Percentiles rank a stretch among this genome's conserved stretches.
These are phyloP conservation scores for Tetrahymena elliotti DNA, from an alignment of 73 alveolate species.

Conservation along the genomic window DNA sequence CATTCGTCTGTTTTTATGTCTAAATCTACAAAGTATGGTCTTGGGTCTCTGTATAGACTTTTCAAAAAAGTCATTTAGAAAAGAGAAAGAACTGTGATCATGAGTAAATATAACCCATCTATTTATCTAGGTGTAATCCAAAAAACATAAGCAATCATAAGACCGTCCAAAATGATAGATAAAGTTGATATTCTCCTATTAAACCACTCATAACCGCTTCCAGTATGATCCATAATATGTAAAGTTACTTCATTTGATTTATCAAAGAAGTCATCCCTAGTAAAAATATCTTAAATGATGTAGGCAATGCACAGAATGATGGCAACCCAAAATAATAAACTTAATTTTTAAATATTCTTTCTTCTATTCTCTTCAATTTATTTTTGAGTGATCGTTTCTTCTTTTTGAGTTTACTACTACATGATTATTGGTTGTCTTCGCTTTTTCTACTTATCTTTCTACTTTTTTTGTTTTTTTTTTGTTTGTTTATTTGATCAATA, in stretches of 20 bases:
- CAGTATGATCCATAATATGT: not conserved
- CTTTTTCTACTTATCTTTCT: not conserved
- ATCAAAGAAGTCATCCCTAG: not conserved
- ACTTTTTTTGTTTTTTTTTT: no score
- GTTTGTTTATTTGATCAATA: no score
- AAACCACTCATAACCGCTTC: not conserved
- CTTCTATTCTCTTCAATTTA: not conserved
- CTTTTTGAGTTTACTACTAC: not conserved
- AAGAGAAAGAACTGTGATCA: not conserved
- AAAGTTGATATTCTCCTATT: not conserved
- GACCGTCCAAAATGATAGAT: not conserved
- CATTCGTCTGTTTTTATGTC: not conserved
- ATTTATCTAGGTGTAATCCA: not conserved
- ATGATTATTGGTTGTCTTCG: not conserved
- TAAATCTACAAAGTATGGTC: not conserved
- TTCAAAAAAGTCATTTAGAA: not conserved
- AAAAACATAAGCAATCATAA: not conserved
- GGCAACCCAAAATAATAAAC: not conserved
- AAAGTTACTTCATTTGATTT: not conserved
- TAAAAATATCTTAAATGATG: not conserved
- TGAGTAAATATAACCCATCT: not conserved
- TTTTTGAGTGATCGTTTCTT: not conserved
- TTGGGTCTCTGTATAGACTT: not conserved
- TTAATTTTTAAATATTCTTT: not conserved
- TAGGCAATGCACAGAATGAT: not conserved